A percentile compares a stretch with the other conserved stretches of the same genome.
These are phyloP conservation scores for Avena atlantica DNA, from an alignment of 176 grass and related monocot species.

Conservation along the genomic window DNA sequence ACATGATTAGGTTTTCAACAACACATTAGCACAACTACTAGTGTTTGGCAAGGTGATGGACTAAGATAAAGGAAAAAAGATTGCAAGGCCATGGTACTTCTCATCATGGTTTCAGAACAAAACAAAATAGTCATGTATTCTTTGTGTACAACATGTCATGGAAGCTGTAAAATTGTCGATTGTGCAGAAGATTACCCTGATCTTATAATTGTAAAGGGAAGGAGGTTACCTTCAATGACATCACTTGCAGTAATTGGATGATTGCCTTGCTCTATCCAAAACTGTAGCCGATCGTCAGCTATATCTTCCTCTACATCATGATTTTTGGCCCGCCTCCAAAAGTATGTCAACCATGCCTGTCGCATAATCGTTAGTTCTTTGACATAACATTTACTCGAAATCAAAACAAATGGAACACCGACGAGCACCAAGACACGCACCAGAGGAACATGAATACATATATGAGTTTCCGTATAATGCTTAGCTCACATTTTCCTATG, in stretches of 20 bases:
- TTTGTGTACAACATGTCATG: background rate
- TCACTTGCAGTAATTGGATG: constrained; percentile 62
- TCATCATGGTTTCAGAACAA: constrained; percentile 25
- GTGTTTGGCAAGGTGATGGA: background rate
- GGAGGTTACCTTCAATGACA: constrained; percentile 73
- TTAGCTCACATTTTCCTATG: constrained; percentile 35
- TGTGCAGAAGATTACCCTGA: background rate
- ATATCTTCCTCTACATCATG: constrained; percentile 97
- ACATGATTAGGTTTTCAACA: constrained; percentile 2
- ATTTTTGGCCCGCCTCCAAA: constrained; percentile 84
- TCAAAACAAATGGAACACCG: constrained; percentile 9
- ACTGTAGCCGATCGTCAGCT: constrained; percentile 87
- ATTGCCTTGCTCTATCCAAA: constrained; percentile 90
- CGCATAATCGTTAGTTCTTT: constrained; percentile 26
- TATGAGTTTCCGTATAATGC: constrained; percentile 11
- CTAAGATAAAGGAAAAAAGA: background rate
- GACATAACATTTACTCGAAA: background rate
- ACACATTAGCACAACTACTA: background rate
- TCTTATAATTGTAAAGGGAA: background rate
- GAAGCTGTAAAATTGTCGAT: background rate
- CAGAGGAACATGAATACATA: background rate
- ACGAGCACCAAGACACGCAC: background rate
- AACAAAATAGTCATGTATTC: background rate
- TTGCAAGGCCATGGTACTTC: background rate
- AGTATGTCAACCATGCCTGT: constrained; percentile 93